phyloP scores from a whole-genome alignment of 176 grass and related monocot species.

The Bromus sterilis region DNA sequence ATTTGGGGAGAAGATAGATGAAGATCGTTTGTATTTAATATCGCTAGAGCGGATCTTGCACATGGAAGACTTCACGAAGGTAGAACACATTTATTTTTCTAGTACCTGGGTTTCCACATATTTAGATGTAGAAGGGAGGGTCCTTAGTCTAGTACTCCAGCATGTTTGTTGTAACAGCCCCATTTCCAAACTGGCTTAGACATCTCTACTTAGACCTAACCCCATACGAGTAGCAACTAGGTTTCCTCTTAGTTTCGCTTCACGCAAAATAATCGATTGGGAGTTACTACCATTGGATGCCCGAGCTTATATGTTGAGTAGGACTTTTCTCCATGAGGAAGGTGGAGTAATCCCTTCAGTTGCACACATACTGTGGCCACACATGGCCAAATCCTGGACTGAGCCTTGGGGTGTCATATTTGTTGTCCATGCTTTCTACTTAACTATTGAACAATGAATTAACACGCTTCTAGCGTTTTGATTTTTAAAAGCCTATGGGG shows the following conservation, averaged over 20 bases:
- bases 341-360: not conserved
- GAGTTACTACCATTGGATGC: not conserved
- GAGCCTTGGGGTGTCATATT: no score
- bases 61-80: slow-evolving; percentile 86
- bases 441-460: no score
- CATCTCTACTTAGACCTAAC: not conserved
- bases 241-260: not conserved
- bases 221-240: not conserved
- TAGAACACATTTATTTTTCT: slow-evolving; percentile 20
- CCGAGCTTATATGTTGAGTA: not conserved
- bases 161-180: not conserved
- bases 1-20: slow-evolving; percentile 68
- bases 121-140: not conserved
- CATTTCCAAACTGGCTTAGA: not conserved
- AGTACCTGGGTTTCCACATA: not conserved
- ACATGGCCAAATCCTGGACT: not conserved
- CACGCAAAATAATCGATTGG: not conserved
- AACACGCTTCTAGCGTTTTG: no score
- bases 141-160: not conserved
- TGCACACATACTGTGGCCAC: not conserved
- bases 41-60: slow-evolving; percentile 83
- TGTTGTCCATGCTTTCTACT: no score
- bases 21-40: slow-evolving; percentile 70
- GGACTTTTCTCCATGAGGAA: not conserved
- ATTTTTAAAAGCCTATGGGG: no score